Evolutionary conservation across 495 filamentous ascomycete species (phyloP), one percentile per base, ranked within the genome.

Genomic region (Daldinia childiae): DNA sequence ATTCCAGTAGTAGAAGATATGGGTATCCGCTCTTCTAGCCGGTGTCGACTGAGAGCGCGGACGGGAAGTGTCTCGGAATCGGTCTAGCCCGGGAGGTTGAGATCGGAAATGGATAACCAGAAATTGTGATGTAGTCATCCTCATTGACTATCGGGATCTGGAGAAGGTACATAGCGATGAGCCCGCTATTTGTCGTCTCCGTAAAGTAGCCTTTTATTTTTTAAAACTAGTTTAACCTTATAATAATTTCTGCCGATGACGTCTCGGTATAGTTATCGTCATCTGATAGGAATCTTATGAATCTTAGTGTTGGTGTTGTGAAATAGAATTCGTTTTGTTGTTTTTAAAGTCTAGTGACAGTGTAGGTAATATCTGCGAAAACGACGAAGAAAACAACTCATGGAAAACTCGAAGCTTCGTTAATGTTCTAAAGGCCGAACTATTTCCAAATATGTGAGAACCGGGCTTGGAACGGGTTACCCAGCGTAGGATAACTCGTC

Each of bases 391-490:
- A 48, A 48, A 9, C 21, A 11, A 19, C 6, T 1, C 21, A 8
- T 8, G 24, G 17, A 24, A 12, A 48, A 24, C 43, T 24, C 9
- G 43, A 48, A 48, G 19, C 43, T 48, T 48, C 19, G 17, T 8
- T 3, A 19, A 19, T 26, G 4, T 39, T 27, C 15, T 14, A 30
- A 12, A 68, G 21, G 24, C 52, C 51, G 41, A 58, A 54, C 29
- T 58, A 62, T 68, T 48, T 56, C 65, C 58, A 62, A 62, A 14
- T 27, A 30, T 57, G 50, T 27, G 19, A 48, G 43, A 48, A 48
- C 26, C 27, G 24, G 50, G n/a, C 24, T 54, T 54, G 4, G 50
- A 54, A 29, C 50, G 50, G 50, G 50, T 54, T 54, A 29, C 50
- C 24, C 15, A 30, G 50, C 50, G 15, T 54, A 29, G 50, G 15